Evolutionary conservation across 352 stramenopile species (phyloP).

Genomic region (Globisporangium barbulae): DNA sequence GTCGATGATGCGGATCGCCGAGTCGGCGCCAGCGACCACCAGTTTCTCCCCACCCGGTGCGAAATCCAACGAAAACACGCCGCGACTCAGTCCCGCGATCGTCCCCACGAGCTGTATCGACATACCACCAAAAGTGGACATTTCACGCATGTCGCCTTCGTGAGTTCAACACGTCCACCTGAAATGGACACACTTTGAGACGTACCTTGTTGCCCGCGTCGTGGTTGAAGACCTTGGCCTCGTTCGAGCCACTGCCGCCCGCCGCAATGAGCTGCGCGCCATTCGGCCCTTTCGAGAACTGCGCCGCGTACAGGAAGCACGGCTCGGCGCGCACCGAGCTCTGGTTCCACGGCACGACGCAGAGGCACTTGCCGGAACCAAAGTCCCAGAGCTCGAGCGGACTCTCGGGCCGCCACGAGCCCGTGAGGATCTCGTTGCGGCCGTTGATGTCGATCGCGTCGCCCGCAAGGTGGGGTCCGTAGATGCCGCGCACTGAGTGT

Average conservation of each 20-base stretch:
- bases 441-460: constrained; percentile 77
- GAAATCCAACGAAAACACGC: constrained; percentile 88
- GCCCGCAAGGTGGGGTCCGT: constrained; percentile 86
- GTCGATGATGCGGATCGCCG: constrained; percentile 88
- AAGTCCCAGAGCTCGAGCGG: constrained; percentile 92
- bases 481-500: constrained; percentile 88
- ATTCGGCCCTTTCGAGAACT: constrained; percentile 75
- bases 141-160: not conserved
- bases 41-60: constrained; percentile 70
- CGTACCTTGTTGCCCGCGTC: constrained; percentile 45
- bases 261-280: constrained; percentile 72
- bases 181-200: not conserved
- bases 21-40: constrained; percentile 80
- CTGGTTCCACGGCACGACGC: constrained; percentile 83
- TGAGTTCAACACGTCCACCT: not conserved
- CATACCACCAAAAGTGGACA: not conserved
- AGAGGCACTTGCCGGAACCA: constrained; percentile 70
- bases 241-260: constrained; percentile 87
- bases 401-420: constrained; percentile 88
- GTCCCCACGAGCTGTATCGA: constrained; percentile 64
- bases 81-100: constrained; percentile 73
- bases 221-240: constrained; percentile 90
- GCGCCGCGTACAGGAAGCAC: constrained; percentile 87
- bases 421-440: constrained; percentile 82
- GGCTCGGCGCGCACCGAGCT: constrained; percentile 71